Evolutionary conservation across 2,329 filamentous ascomycete species (phyloP).

Genomic region (Scolecobasidium constrictum): DNA sequence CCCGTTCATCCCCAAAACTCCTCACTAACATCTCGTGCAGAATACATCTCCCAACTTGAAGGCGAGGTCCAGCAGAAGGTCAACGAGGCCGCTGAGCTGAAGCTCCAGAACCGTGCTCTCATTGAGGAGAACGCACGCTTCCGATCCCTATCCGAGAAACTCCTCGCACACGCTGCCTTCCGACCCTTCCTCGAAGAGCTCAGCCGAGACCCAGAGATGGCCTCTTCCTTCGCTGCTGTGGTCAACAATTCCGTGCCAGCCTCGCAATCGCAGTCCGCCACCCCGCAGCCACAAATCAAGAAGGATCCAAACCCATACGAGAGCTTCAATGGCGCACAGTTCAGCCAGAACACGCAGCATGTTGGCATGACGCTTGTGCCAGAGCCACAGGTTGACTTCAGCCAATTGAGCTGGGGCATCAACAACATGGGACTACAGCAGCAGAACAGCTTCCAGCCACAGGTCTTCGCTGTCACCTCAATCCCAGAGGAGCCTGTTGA

Average conservation of each 20-base stretch:
- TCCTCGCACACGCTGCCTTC: slow-evolving; percentile 43
- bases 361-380: slow-evolving; percentile 75
- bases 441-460: slow-evolving; percentile 43
- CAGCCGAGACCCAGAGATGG: slow-evolving; percentile 23
- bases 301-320: slow-evolving; percentile 58
- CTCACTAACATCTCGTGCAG: slow-evolving; percentile 50
- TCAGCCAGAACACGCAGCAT: too few species aligned
- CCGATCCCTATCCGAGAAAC: slow-evolving; percentile 67
- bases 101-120: slow-evolving; percentile 69
- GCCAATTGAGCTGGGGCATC: slow-evolving; percentile 53
- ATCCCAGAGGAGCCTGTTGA: slow-evolving; percentile 54
- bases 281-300: slow-evolving; percentile 23
- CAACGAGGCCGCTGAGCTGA: slow-evolving; percentile 72
- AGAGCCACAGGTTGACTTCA: slow-evolving; percentile 66
- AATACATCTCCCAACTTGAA: slow-evolving; percentile 95
- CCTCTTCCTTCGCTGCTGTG: slow-evolving; percentile 15
- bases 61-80: slow-evolving; percentile 74
- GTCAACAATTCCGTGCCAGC: slow-evolving; percentile 16
- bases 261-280: slow-evolving; percentile 14
- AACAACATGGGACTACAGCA: slow-evolving; percentile 20
- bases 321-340: slow-evolving; percentile 31
- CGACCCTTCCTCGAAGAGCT: slow-evolving; percentile 34
- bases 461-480: slow-evolving; percentile 63
- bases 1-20: slow-evolving; percentile 1
- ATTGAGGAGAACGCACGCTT: slow-evolving; percentile 80